Evolutionary conservation across 1,284 basidiomycete genomes (phyloP), one percentile per base, ranked within the genome.

Genomic region (Ceratobasidium sp.): DNA sequence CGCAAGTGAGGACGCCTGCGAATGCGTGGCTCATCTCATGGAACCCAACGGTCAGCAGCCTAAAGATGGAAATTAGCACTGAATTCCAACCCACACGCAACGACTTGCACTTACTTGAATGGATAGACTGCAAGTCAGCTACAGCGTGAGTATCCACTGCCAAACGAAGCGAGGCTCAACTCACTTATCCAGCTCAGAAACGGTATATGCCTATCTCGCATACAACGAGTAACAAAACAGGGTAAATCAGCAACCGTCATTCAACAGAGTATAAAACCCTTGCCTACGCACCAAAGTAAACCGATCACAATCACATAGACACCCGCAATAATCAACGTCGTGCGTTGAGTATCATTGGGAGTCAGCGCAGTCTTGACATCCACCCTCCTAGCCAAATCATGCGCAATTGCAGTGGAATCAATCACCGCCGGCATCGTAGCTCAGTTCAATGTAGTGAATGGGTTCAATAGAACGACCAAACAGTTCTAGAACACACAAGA

Each of bases 1-100:
- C 97, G 76, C 97, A 96, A 2, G 97, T 99, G 30, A 97, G 84
- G 18, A 97, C 82, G 41, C 92, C 92, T 21, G 87, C 83, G 72
- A 93, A 77, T 2, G 94, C 93, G 80, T 94, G 93, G 83, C 90
- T 92, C 88, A 93, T 91, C 92, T 96, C 94, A 81, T 96, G 94
- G 81, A 96, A 93, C 59, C 94, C 93, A 58, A 96, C 94, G 0
- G 92, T 94, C n/a, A 60, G 26, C 39, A 72, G 36, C 18, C 34
- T 59, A 39, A 34, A 70, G n/a, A 16, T 26, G 14, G 18, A 4
- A 1, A 26, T 30, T 39, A 53, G 28, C 21, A 36, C n/a, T 14
- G 59, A 4, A 45, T 8, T 55, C 46, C 41, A 3, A 10, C 59
- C 6, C 4, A 43, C 12, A 26, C 26, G 8, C 14, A 32, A 60